These are phyloP conservation scores for Aspergillus clavatus DNA, from an alignment of 2,329 filamentous ascomycete genomes.

Conservation along the genomic window DNA sequence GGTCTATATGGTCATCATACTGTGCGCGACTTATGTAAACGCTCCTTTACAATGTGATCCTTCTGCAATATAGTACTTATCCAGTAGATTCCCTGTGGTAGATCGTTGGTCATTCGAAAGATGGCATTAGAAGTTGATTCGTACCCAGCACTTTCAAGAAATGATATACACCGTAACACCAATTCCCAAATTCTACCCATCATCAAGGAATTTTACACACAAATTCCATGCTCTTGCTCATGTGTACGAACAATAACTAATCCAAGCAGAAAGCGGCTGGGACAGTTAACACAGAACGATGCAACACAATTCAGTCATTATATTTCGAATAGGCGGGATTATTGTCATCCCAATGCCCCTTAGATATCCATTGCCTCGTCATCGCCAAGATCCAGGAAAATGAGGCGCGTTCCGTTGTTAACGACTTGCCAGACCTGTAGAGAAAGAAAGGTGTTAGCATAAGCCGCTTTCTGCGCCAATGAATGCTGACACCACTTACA, in stretches of 20 bases:
- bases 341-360: constrained; percentile 5
- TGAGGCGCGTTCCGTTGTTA: constrained; percentile 63
- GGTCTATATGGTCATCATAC: too few relatives aligned
- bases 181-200: constrained; percentile 13
- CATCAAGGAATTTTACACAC: constrained; percentile 18
- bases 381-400: constrained; percentile 62
- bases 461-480: background rate
- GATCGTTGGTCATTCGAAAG: too few relatives aligned
- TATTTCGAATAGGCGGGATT: background rate
- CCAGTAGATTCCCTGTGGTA: too few relatives aligned
- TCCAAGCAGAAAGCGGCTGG: background rate
- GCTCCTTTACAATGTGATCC: too few relatives aligned
- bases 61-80: too few relatives aligned
- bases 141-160: background rate
- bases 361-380: constrained; percentile 50
- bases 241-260: background rate
- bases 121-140: background rate
- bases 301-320: background rate
- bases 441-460: constrained; percentile 35
- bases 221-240: constrained; percentile 7
- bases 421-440: constrained; percentile 72
- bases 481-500: constrained; percentile 57
- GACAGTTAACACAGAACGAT: background rate
- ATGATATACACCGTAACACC: constrained; percentile 21
- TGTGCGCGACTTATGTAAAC: too few relatives aligned